These are phyloP conservation scores for Lentinula sp. DNA, from an alignment of 768 basidiomycete genomes.

Conservation along the genomic window DNA sequence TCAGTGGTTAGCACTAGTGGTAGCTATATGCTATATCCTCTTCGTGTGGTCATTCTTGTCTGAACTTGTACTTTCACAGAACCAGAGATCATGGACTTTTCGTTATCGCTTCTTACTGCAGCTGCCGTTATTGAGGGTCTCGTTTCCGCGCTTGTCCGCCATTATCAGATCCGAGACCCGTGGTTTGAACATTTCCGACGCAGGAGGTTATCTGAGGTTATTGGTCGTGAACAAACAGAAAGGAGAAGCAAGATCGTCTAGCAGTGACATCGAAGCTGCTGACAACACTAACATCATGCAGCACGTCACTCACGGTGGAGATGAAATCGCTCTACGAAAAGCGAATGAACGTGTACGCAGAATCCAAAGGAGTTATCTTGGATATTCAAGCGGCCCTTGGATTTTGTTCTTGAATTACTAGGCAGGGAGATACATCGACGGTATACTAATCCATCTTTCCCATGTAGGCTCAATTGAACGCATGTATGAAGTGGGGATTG, in stretches of 20 bases:
- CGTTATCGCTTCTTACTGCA: slow-evolving; percentile 47
- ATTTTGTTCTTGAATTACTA: not conserved
- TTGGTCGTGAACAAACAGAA: not conserved
- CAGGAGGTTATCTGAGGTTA: not conserved
- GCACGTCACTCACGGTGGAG: not conserved
- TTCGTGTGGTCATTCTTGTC: not conserved
- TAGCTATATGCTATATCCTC: not conserved
- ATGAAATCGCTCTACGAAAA: not conserved
- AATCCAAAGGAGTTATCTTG: slow-evolving; percentile 1
- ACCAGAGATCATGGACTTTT: slow-evolving; percentile 46
- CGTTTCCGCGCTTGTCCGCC: slow-evolving; percentile 26
- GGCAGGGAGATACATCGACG: not conserved
- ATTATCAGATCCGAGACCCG: slow-evolving; percentile 26
- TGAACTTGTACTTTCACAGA: slow-evolving; percentile 24
- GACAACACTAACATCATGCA: not conserved
- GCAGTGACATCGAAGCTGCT: not conserved
- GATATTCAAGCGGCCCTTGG: slow-evolving; percentile 2
- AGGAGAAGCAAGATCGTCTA: not conserved
- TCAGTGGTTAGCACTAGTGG: slow-evolving; percentile 31
- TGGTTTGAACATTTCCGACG: slow-evolving; percentile 13
- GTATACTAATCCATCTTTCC: not conserved
- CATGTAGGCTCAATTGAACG: not conserved
- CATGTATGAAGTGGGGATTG: slow-evolving; percentile 3
- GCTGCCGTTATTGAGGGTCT: slow-evolving; percentile 45
- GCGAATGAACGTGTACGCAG: not conserved